Base-by-base conservation (phyloP, 768 basidiomycete species). In the Lactarius evosmus region DNA sequence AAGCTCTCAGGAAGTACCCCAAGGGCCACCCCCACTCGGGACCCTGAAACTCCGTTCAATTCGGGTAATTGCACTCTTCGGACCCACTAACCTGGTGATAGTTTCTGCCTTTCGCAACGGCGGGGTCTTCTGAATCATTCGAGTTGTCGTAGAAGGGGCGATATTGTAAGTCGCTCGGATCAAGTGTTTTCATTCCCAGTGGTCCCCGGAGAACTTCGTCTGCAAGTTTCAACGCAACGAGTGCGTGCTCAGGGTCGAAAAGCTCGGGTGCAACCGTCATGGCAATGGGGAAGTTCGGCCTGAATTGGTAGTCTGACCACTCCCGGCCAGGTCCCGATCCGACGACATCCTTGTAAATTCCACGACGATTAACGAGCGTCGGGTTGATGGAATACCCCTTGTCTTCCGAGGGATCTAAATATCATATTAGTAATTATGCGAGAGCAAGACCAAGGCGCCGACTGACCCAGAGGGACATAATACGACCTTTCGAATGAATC, bases 261-360 rank as follows among this genome's bases (percentile, higher is more conserved):
- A 99, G 75, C 74, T 98, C 97, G 9, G 96, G 96, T 1, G 97
- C 97, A 51, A 98, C 95, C 2, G 89, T 83, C 95, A 98, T 98
- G 0, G 97, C 93, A 63, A 98, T 89, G 4, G 95, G 88, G 80
- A 94, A 96, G 76, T 98, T 97, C 70, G 86, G 84, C 65, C 95
- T 83, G 68, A 97, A 83, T 75, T 98, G 97, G 74, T 98, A 99
- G 76, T 99, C 95, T 6, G 94, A 92, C 94, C 94, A 98, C 75
- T 96, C 92, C 60, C 93, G 83, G 11, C 87, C 90, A 54, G 80
- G 72, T 0, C 92, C 92, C 12, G 97, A 95, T 44, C 95, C 93
- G 69, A 89, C 89, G 7, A 98, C 93, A 73, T 99, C 97, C 80
- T 99, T 99, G 82, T 98, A 99, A 72, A 98, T 96, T 5, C 96